Evolutionary conservation across 2,329 filamentous ascomycete genomes (phyloP).

Genomic region (Fusarium sp.): DNA sequence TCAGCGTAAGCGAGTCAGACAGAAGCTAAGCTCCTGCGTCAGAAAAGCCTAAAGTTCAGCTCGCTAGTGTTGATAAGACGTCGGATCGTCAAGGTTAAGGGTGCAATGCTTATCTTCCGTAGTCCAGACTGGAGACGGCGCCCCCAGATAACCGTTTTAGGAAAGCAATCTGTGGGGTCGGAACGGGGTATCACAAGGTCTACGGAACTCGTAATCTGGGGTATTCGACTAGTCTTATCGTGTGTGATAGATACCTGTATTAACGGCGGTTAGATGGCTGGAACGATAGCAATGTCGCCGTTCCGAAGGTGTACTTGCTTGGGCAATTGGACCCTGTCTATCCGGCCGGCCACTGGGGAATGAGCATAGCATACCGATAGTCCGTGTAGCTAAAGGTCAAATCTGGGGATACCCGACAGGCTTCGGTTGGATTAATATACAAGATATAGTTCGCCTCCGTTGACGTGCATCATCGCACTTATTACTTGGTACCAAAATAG

Average conservation of each 20-base stretch:
- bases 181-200: neutral
- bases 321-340: neutral
- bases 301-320: neutral
- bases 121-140: no score
- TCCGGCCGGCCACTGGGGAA: neutral
- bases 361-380: neutral
- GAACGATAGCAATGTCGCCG: neutral
- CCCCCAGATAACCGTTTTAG: constrained; percentile 4
- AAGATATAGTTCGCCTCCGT: constrained; percentile 12
- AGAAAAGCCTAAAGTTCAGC: neutral
- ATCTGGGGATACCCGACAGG: constrained; percentile 2
- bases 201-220: constrained; percentile 31
- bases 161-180: neutral
- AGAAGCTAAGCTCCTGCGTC: neutral
- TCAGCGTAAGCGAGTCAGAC: constrained; percentile 7
- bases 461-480: neutral
- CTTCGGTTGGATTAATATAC: constrained; percentile 14
- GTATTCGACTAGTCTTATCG: constrained; percentile 21
- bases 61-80: no score
- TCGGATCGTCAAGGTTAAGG: neutral
- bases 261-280: neutral
- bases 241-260: neutral
- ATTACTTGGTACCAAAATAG: neutral
- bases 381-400: neutral
- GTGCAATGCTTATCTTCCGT: neutral